Conservation (phyloP, 1,284 basidiomycete genomes). For the Cryptococcus sp. region DNA sequence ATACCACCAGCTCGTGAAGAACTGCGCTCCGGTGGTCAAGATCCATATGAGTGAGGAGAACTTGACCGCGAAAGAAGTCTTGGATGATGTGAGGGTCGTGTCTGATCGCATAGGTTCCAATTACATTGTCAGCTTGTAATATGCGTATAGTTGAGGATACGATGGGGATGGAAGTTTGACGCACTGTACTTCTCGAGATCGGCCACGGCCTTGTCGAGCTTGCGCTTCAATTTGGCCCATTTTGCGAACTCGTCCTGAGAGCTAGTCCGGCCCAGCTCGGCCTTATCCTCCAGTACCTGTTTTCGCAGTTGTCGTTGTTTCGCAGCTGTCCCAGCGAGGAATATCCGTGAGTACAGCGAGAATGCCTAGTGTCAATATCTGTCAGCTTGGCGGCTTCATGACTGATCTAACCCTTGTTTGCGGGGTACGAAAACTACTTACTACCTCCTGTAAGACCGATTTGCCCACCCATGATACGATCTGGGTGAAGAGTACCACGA, state of each 20-base stretch:
- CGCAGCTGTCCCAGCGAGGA: constrained; percentile 61
- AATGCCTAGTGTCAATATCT: constrained; percentile 62
- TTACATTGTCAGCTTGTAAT: no score
- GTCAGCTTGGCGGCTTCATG: not conserved
- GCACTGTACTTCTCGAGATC: constrained; percentile 91
- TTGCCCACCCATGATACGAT: constrained; percentile 85
- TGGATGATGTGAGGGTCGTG: constrained; percentile 65
- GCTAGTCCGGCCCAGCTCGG: constrained; percentile 83
- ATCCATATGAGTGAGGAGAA: constrained; percentile 78
- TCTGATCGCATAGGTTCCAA: constrained; percentile 59
- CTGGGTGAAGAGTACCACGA: constrained; percentile 76
- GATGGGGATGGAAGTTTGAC: constrained; percentile 56
- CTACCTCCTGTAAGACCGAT: constrained; percentile 73
- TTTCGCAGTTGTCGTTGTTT: constrained; percentile 71
- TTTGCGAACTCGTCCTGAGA: constrained; percentile 98
- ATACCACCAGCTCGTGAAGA: constrained; percentile 85
- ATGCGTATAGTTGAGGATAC: no score
- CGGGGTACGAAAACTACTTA: constrained; percentile 55
- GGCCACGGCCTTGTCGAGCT: constrained; percentile 87
- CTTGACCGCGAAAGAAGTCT: constrained; percentile 68
- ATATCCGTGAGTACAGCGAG: constrained; percentile 66
- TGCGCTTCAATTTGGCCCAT: constrained; percentile 92
- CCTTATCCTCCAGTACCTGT: constrained; percentile 75
- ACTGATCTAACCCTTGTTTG: not conserved
- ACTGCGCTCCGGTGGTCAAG: constrained; percentile 78